These are phyloP conservation scores for Gymnopus androsaceus DNA, from an alignment of 1,284 basidiomycete species.

Conservation along the genomic window DNA sequence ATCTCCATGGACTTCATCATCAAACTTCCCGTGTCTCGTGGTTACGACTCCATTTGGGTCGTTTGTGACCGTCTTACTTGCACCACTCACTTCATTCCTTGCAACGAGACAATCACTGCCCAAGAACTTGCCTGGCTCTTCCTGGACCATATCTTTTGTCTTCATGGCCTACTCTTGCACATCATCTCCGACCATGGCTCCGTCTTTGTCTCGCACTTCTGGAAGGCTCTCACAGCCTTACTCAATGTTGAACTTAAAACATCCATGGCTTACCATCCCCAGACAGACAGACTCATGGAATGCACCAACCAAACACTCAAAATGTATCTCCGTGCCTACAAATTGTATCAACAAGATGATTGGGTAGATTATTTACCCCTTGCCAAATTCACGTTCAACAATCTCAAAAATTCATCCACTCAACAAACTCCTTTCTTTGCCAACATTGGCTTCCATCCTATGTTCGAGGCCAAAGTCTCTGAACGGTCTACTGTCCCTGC, in stretches of 20 bases:
- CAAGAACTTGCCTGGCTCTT: slow-evolving; percentile 3
- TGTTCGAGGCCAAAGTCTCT: slow-evolving; percentile 27
- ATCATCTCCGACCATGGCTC: slow-evolving; percentile 34
- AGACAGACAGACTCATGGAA: slow-evolving; percentile 43
- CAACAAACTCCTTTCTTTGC: too few relatives aligned
- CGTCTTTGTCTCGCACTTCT: slow-evolving; percentile 36
- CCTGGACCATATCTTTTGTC: neutral
- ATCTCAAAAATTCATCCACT: too few relatives aligned
- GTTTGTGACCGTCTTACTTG: slow-evolving; percentile 43
- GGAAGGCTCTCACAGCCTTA: slow-evolving; percentile 24
- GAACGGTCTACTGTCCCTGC: slow-evolving; percentile 24
- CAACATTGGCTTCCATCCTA: slow-evolving; percentile 36
- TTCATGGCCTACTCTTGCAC: neutral
- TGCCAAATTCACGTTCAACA: too few relatives aligned
- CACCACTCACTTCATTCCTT: neutral
- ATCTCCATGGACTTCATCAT: slow-evolving; percentile 44
- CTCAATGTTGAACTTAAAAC: slow-evolving; percentile 25
- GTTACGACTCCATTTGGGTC: slow-evolving; percentile 40
- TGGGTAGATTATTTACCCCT: too few relatives aligned
- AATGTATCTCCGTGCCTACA: too few relatives aligned
- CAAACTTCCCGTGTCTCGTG: slow-evolving; percentile 34
- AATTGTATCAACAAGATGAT: too few relatives aligned
- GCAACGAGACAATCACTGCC: neutral
- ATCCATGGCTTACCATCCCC: slow-evolving; percentile 34
- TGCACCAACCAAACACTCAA: too few relatives aligned